Base-by-base conservation (phyloP, 352 stramenopile genomes). In the Globisporangium barbulae region DNA sequence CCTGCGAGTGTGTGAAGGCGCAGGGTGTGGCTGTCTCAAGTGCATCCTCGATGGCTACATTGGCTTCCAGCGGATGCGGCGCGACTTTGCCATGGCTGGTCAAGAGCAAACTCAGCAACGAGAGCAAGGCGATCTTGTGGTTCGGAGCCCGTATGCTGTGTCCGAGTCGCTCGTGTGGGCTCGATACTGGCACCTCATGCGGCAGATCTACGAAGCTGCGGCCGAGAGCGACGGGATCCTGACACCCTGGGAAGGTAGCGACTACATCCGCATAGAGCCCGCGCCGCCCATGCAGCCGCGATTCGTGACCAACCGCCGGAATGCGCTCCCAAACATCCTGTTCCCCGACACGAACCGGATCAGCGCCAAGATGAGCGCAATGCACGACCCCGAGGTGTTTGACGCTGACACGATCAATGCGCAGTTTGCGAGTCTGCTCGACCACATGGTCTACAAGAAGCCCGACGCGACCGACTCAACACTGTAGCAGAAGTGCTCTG, bases 121-220 rank as follows among this genome's bases (percentile, higher is more conserved):
- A 17, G 35, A 53, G 22, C 39, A 52, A 33, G 50, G 0, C 9
- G 21, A 17, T 50, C 17, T 69, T 6, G 44, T 53, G 4, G 50
- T 35, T 13, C 59, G 68, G 0, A 80, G 72, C 49, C 69, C 76
- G 0, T 59, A 64, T 58, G 68, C 69, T 0, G 77, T 90, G 21
- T 90, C 83, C 0, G 83, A 85, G 35, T 75, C 79, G 31, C 64
- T 91, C 12, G 70, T 92, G 2, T 94, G 83, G 85, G 84, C 78
- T 13, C 73, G 85, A 3, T 94, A 90, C 21, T 94, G 85, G 85
- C 80, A 94, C 41, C 68, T 94, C 35, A 94, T 91, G 83, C 78
- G 79, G 2, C 85, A 94, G 67, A 50, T 91, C 31, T 74, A 89
- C 52, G 85, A 94, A 35, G 85, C 85, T 1, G 74, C 73, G 28